These are phyloP conservation scores for Calendula officinalis DNA, from an alignment of 129 eudicot species.

Conservation along the genomic window DNA sequence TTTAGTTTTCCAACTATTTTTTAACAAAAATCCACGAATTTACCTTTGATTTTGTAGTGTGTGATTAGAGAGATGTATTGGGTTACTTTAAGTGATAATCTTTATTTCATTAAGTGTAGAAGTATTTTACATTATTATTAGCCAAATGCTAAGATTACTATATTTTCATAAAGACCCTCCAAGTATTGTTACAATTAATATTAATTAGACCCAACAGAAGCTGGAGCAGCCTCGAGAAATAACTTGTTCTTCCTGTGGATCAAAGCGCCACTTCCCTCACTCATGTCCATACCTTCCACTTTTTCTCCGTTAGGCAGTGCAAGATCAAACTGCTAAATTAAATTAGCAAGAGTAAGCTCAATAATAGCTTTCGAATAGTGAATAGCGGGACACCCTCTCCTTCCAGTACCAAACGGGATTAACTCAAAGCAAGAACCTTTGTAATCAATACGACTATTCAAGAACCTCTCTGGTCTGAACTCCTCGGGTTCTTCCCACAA, in stretches of 20 bases:
- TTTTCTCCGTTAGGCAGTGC: background rate
- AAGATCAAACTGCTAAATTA: conserved; percentile 2
- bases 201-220: too few species aligned
- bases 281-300: background rate
- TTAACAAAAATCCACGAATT: too few species aligned
- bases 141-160: too few species aligned
- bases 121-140: too few species aligned
- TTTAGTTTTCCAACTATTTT: too few species aligned
- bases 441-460: conserved; percentile 5
- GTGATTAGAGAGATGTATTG: too few species aligned
- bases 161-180: too few species aligned
- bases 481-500: conserved; percentile 3
- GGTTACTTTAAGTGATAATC: too few species aligned
- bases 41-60: too few species aligned
- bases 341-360: conserved; percentile 10
- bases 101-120: too few species aligned
- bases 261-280: background rate
- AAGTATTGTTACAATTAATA: too few species aligned
- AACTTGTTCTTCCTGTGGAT: conserved; percentile 1
- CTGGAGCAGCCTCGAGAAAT: background rate
- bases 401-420: conserved; percentile 7
- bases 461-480: background rate
- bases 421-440: conserved; percentile 1
- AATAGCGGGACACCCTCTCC: conserved; percentile 9
- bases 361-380: background rate